Conservation (phyloP, 331 rosid species). For the Stylosanthes scabra region DNA sequence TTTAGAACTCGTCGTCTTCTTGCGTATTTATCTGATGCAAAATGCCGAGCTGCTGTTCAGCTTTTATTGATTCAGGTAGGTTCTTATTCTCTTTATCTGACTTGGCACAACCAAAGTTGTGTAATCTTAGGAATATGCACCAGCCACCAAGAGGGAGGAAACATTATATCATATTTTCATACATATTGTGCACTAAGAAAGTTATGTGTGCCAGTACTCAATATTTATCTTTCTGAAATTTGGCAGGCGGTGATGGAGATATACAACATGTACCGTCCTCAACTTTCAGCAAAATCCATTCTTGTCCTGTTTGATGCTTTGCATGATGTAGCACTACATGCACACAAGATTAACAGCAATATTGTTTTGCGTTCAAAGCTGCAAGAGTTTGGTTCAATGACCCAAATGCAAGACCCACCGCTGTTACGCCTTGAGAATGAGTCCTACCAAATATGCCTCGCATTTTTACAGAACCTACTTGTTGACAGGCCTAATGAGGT, state of each 20-base stretch:
- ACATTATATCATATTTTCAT: slow-evolving; percentile 14
- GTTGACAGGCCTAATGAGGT: slow-evolving; percentile 71
- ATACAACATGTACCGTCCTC: slow-evolving; percentile 77
- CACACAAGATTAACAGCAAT: slow-evolving; percentile 75
- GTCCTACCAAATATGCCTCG: slow-evolving; percentile 89
- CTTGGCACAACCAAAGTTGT: neutral
- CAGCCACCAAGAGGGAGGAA: neutral
- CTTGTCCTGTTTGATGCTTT: slow-evolving; percentile 71
- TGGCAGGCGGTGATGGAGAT: slow-evolving; percentile 91
- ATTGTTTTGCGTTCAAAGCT: slow-evolving; percentile 69
- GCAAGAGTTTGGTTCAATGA: slow-evolving; percentile 77
- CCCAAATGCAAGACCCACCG: slow-evolving; percentile 99
- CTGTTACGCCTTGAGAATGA: slow-evolving; percentile 92
- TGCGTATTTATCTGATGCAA: slow-evolving; percentile 72
- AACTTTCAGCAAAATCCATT: slow-evolving; percentile 64
- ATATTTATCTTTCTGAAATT: slow-evolving; percentile 28
- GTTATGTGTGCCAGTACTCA: slow-evolving; percentile 3
- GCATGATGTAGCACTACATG: slow-evolving; percentile 78
- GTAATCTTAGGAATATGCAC: slow-evolving; percentile 23
- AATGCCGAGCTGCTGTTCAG: slow-evolving; percentile 97
- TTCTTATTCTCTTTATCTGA: slow-evolving; percentile 35
- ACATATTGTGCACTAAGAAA: slow-evolving; percentile 2
- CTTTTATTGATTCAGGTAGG: slow-evolving; percentile 91
- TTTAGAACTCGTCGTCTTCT: slow-evolving; percentile 48
- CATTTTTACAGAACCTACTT: slow-evolving; percentile 79